These are phyloP conservation scores for Opeltia flavorubescens DNA, from an alignment of 495 filamentous ascomycete species.

Conservation along the genomic window DNA sequence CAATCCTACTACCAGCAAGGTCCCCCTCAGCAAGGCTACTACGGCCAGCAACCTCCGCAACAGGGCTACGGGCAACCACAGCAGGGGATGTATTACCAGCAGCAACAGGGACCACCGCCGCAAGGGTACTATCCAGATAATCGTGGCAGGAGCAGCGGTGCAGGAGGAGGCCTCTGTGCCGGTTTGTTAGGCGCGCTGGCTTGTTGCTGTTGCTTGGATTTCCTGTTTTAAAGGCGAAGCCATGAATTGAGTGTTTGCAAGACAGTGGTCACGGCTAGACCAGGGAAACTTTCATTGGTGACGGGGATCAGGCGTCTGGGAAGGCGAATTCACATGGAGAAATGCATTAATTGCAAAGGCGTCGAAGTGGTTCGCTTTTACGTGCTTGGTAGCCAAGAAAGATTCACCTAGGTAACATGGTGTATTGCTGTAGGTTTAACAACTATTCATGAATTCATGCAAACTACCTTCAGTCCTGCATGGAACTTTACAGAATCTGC, in stretches of 20 bases:
- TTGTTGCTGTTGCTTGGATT: conserved; percentile 29
- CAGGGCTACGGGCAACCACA: conserved; percentile 5
- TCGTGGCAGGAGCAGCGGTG: conserved; percentile 5
- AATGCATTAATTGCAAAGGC: too few species aligned
- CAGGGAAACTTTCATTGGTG: too few species aligned
- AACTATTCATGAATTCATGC: too few species aligned
- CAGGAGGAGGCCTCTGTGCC: conserved; percentile 18
- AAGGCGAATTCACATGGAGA: too few species aligned
- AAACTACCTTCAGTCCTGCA: too few species aligned
- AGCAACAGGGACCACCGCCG: conserved; percentile 7
- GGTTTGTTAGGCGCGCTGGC: conserved; percentile 22
- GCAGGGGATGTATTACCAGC: conserved; percentile 17
- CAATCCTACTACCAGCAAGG: conserved; percentile 3
- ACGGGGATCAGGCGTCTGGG: too few species aligned
- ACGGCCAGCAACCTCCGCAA: not conserved
- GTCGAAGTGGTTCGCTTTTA: too few species aligned
- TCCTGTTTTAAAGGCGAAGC: conserved; percentile 17
- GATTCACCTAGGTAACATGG: too few species aligned
- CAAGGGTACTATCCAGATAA: conserved; percentile 15
- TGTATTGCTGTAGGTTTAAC: too few species aligned
- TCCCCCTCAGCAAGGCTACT: conserved; percentile 3
- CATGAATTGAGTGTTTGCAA: not conserved
- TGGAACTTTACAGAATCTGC: too few species aligned
- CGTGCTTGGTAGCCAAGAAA: too few species aligned
- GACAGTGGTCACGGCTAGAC: too few species aligned